Evolutionary conservation across 2,329 filamentous ascomycete species (phyloP).

Genomic region (Botryosphaeria agaves): DNA sequence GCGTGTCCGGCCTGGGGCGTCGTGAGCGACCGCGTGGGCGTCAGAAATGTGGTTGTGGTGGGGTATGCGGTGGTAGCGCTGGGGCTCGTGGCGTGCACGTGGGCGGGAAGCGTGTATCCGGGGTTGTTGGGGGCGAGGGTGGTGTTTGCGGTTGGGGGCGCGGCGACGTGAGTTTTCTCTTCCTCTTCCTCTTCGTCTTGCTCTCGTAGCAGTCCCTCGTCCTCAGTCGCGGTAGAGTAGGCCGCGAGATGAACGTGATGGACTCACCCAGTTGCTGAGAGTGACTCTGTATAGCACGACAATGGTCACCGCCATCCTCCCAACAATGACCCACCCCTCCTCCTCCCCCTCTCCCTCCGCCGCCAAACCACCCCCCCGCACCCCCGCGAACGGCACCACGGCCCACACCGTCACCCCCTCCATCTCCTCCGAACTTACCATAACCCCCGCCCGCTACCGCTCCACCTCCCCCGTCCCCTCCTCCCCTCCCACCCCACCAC

Average conservation of each 20-base stretch:
- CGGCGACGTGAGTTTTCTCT: conserved; percentile 46
- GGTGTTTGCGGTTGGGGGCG: conserved; percentile 77
- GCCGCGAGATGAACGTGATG: no score
- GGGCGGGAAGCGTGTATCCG: conserved; percentile 61
- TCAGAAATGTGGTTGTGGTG: conserved; percentile 44
- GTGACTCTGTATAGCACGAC: conserved; percentile 35
- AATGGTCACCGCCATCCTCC: conserved; percentile 93
- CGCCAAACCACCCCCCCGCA: conserved; percentile 11
- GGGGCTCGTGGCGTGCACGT: conserved; percentile 64
- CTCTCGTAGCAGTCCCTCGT: no score
- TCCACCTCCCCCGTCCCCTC: conserved; percentile 13
- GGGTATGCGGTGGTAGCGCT: conserved; percentile 72
- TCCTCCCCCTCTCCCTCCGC: conserved; percentile 10
- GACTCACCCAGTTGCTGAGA: no score
- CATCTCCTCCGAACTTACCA: conserved; percentile 56
- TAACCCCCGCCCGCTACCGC: conserved; percentile 42
- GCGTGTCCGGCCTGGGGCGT: conserved; percentile 70
- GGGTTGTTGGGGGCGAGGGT: conserved; percentile 71
- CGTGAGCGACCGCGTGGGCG: conserved; percentile 58
- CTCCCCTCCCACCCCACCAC: conserved; percentile 3
- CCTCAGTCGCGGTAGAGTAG: no score
- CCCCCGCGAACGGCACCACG: conserved; percentile 17
- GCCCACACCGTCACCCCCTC: conserved; percentile 47
- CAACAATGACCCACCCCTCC: conserved; percentile 37
- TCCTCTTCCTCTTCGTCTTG: background rate